Conservation (phyloP, 2,329 filamentous ascomycete genomes). For the Curvularia spicifera region DNA sequence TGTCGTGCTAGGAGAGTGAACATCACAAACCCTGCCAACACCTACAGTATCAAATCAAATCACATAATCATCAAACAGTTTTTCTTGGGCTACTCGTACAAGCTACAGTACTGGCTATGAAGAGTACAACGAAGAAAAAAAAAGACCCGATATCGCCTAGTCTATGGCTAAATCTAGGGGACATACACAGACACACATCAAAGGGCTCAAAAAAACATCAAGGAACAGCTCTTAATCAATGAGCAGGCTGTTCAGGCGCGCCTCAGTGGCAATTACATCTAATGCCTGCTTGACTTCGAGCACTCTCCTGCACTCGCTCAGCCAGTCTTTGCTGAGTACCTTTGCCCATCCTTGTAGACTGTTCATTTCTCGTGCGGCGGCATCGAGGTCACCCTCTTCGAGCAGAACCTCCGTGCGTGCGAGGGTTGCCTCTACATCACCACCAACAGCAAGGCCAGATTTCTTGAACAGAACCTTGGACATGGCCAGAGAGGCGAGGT, state of each 20-base stretch:
- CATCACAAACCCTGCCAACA: not conserved
- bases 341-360: constrained; percentile 91
- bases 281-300: constrained; percentile 95
- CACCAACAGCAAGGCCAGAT: constrained; percentile 72
- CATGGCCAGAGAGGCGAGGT: constrained; percentile 86
- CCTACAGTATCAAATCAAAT: not conserved
- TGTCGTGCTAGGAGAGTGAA: not conserved
- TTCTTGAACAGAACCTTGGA: constrained; percentile 98
- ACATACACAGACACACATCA: not conserved
- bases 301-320: constrained; percentile 87
- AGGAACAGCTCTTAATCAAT: constrained; percentile 65
- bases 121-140: constrained; percentile 11
- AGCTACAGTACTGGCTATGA: constrained; percentile 20
- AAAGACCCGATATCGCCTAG: constrained; percentile 3
- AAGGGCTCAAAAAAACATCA: constrained; percentile 9
- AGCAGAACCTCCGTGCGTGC: constrained; percentile 87
- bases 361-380: constrained; percentile 94
- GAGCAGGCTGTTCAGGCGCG: constrained; percentile 83
- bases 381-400: constrained; percentile 91
- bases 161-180: constrained; percentile 10
- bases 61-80: constrained; percentile 12
- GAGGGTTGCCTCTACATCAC: constrained; percentile 93
- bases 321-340: constrained; percentile 92
- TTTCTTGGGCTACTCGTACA: constrained; percentile 19
- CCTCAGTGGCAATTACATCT: constrained; percentile 92